These are phyloP conservation scores for Begonia fuchsioides DNA, from an alignment of 306 rosid species.

Conservation along the genomic window DNA sequence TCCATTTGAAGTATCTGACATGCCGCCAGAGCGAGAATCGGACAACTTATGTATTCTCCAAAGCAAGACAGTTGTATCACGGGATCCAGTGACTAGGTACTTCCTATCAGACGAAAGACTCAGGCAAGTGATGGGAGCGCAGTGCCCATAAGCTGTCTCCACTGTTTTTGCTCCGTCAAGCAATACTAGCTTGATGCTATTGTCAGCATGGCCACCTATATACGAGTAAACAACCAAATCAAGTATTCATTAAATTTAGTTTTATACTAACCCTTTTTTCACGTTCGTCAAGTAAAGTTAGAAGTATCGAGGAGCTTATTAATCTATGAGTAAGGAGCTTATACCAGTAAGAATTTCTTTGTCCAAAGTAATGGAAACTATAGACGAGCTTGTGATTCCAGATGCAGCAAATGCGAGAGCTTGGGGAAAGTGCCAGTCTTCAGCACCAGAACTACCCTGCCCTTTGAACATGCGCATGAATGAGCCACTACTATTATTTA, in stretches of 20 bases:
- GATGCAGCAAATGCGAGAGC: conserved; percentile 74
- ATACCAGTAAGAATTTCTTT: conserved; percentile 83
- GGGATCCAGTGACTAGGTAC: conserved; percentile 85
- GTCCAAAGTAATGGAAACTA: conserved; percentile 70
- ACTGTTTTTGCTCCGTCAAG: conserved; percentile 85
- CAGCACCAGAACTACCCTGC: conserved; percentile 45
- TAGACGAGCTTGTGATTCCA: conserved; percentile 80
- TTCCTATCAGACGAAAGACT: conserved; percentile 73
- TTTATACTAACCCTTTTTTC: too few species aligned
- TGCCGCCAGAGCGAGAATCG: conserved; percentile 34
- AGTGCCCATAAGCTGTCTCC: conserved; percentile 80
- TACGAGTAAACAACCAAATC: conserved; percentile 12
- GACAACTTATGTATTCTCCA: conserved; percentile 75
- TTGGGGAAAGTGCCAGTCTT: conserved; percentile 73
- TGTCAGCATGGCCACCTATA: conserved; percentile 89
- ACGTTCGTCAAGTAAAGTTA: background rate
- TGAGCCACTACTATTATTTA: conserved; percentile 61
- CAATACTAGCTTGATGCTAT: conserved; percentile 70
- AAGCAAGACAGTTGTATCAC: conserved; percentile 61
- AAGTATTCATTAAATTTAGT: too few species aligned
- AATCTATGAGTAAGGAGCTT: background rate
- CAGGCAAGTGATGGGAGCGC: conserved; percentile 89
- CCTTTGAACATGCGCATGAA: conserved; percentile 80
- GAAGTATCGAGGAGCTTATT: background rate
- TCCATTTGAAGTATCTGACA: conserved; percentile 38